A percentile compares a stretch with the other conserved stretches of the same genome.
Conservation (phyloP, 2,329 filamentous ascomycete species). For the Xylariaceae sp. region DNA sequence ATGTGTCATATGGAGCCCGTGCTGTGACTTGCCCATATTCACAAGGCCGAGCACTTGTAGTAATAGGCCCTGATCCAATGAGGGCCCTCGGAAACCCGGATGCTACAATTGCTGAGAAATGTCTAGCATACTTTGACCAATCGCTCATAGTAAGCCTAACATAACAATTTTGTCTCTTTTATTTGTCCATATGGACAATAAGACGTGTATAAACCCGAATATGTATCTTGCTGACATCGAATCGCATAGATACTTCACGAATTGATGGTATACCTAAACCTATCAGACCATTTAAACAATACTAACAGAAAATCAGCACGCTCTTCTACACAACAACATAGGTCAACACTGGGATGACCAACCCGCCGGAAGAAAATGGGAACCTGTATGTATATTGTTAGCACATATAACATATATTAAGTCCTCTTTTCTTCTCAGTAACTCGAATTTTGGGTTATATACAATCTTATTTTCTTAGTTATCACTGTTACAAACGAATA, state of each 20-base stretch:
- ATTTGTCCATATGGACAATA: too few species aligned
- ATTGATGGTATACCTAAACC: not conserved
- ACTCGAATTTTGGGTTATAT: too few species aligned
- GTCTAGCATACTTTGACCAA: not conserved
- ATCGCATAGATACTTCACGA: not conserved
- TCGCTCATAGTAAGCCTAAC: not conserved
- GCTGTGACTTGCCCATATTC: too few species aligned
- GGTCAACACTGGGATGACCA: too few species aligned
- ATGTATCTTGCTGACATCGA: not conserved
- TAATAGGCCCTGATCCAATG: not conserved
- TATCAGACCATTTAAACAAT: not conserved
- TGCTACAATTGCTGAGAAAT: not conserved
- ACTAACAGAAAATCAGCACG: not conserved
- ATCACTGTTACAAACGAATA: not conserved
- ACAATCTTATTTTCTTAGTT: too few species aligned
- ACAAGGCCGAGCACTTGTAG: too few species aligned
- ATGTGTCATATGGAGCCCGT: too few species aligned
- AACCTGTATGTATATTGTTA: too few species aligned
- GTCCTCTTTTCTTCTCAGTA: too few species aligned
- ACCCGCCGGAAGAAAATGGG: too few species aligned
- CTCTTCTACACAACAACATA: not conserved
- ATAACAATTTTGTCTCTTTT: too few species aligned
- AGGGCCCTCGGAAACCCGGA: not conserved
- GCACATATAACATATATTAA: too few species aligned
- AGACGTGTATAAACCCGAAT: not conserved